phyloP scores from a whole-genome alignment of 2,329 filamentous ascomycete genomes.

The Gaeumannomyces sp. region DNA sequence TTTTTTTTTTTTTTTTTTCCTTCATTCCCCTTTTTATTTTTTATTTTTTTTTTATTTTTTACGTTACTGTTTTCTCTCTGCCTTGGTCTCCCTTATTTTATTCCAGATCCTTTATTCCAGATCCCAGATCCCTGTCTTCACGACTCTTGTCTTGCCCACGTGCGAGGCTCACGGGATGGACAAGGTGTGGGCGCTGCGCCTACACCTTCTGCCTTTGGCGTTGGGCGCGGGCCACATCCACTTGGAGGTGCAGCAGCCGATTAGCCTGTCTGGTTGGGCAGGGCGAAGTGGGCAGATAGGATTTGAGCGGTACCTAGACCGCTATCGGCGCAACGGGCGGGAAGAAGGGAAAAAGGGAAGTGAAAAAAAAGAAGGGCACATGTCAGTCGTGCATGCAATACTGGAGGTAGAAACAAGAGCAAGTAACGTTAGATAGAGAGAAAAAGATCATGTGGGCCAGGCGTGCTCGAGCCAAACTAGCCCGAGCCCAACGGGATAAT shows the following conservation, averaged over 20 bases:
- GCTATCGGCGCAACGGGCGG: neutral
- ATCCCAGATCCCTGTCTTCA: neutral
- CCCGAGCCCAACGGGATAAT: too few relatives aligned
- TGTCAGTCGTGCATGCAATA: too few relatives aligned
- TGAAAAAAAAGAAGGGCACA: too few relatives aligned
- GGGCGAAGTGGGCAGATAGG: too few relatives aligned
- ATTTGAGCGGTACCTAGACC: neutral
- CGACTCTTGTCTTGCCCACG: neutral
- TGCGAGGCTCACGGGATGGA: neutral
- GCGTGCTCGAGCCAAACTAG: too few relatives aligned
- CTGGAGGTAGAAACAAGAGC: neutral
- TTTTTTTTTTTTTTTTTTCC: neutral
- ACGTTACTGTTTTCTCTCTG: too few relatives aligned
- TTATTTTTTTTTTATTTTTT: neutral
- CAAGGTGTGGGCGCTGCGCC: neutral
- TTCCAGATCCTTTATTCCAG: neutral
- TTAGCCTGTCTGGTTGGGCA: too few relatives aligned
- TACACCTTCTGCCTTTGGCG: neutral
- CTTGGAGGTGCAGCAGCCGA: too few relatives aligned
- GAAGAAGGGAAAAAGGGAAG: too few relatives aligned
- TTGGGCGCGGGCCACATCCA: neutral
- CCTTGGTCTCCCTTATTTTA: too few relatives aligned
- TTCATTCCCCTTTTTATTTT: too few relatives aligned
- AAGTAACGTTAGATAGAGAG: neutral
- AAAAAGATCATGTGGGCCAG: too few relatives aligned